A percentile compares a stretch with the other conserved stretches of the same genome.
Conservation (phyloP, 164 flowering plant genomes). For the Stephania cephalantha region DNA sequence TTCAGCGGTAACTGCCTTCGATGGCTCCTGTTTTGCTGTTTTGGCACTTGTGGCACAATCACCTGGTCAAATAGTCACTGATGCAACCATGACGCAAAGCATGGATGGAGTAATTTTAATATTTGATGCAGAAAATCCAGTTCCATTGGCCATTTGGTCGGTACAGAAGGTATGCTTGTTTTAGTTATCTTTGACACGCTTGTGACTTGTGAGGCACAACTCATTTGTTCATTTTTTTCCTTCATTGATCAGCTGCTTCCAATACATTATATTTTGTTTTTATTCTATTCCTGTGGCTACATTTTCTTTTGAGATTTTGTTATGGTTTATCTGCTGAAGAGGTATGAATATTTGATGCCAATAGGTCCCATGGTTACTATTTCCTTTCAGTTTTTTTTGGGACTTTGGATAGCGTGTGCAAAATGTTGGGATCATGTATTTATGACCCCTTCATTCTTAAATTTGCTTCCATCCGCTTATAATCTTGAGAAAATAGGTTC, state of each 20-base stretch:
- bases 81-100: conserved; percentile 19
- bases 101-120: conserved; percentile 66
- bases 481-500: background rate
- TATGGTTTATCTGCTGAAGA: background rate
- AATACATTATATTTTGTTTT: background rate
- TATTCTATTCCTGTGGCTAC: background rate
- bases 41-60: conserved; percentile 51
- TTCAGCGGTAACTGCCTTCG: conserved; percentile 55
- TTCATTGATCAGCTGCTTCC: background rate
- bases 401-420: no score
- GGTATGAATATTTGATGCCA: background rate
- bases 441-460: background rate
- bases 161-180: conserved; percentile 56
- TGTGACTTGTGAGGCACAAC: background rate
- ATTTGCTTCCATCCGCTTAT: background rate
- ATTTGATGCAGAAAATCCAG: conserved; percentile 51
- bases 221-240: background rate
- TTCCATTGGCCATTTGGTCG: conserved; percentile 72
- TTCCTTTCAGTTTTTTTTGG: background rate
- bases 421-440: no score
- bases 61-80: conserved; percentile 13
- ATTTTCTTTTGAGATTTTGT: background rate
- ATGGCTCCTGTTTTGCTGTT: conserved; percentile 59
- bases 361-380: background rate
- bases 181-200: background rate